A percentile compares a stretch with the other conserved stretches of the same genome.
Evolutionary conservation across 73 alveolate genomes (phyloP).

Genomic region (Tetrahymena borealis): DNA sequence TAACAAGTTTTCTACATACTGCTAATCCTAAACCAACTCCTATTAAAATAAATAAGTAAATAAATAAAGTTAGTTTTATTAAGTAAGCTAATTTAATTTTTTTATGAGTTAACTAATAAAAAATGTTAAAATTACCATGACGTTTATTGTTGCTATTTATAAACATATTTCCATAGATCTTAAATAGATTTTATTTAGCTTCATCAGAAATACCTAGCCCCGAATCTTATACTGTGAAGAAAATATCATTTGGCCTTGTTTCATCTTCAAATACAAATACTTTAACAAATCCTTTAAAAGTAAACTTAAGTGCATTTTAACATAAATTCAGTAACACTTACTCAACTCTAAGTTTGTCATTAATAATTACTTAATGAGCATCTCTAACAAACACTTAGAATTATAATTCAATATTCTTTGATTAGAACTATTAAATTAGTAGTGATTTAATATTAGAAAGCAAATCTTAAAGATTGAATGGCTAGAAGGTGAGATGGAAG

Average conservation of each 20-base stretch:
- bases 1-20: neutral
- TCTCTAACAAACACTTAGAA: neutral
- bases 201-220: neutral
- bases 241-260: neutral
- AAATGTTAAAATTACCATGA: neutral
- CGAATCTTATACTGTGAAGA: neutral
- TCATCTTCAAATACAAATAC: neutral
- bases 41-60: too few species aligned
- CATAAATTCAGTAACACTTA: neutral
- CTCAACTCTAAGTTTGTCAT: neutral
- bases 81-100: too few species aligned
- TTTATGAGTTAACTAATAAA: too few species aligned
- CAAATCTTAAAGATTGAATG: neutral
- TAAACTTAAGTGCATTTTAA: neutral
- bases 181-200: neutral
- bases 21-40: neutral
- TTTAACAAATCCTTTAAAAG: neutral
- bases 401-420: neutral
- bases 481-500: neutral
- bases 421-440: neutral
- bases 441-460: neutral
- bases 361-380: neutral
- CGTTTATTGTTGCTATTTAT: neutral
- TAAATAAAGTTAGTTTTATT: too few species aligned
- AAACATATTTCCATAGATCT: neutral